These are phyloP conservation scores for Zarea fungicola DNA, from an alignment of 2,329 filamentous ascomycete species.

Conservation along the genomic window DNA sequence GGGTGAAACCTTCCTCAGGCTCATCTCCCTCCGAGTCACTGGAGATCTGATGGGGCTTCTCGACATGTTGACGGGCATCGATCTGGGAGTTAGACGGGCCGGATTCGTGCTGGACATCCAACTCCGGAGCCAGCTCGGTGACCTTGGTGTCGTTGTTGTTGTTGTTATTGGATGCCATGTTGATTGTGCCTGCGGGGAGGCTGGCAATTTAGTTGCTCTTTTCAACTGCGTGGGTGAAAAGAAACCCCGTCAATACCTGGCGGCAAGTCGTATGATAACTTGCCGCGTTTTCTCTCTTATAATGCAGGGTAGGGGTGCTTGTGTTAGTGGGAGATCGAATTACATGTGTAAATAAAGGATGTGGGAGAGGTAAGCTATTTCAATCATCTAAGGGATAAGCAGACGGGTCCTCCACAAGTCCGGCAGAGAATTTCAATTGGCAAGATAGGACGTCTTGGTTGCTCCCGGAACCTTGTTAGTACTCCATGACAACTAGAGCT, in stretches of 20 bases:
- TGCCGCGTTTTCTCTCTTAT: background rate
- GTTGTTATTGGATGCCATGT: conserved; percentile 5
- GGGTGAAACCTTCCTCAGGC: background rate
- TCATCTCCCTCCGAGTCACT: background rate
- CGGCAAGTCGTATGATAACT: background rate
- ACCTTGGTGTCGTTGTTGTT: background rate
- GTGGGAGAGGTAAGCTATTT: conserved; percentile 7
- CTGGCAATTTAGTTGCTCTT: background rate
- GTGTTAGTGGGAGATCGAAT: background rate
- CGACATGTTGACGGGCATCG: conserved; percentile 8
- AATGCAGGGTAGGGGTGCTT: background rate
- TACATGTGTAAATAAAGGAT: background rate
- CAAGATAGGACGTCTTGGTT: background rate
- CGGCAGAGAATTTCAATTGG: background rate
- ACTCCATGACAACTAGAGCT: conserved; percentile 10
- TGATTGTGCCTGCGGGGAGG: background rate
- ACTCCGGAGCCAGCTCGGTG: conserved; percentile 3
- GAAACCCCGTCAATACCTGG: background rate
- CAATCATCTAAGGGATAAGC: background rate
- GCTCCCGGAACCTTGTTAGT: background rate
- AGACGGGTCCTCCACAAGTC: background rate
- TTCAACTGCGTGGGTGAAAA: background rate
- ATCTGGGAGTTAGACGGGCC: conserved; percentile 8
- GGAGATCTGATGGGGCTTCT: background rate
- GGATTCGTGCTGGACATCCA: background rate